Conservation (phyloP, 2,329 filamentous ascomycete genomes). For the Xylariaceae sp. region DNA sequence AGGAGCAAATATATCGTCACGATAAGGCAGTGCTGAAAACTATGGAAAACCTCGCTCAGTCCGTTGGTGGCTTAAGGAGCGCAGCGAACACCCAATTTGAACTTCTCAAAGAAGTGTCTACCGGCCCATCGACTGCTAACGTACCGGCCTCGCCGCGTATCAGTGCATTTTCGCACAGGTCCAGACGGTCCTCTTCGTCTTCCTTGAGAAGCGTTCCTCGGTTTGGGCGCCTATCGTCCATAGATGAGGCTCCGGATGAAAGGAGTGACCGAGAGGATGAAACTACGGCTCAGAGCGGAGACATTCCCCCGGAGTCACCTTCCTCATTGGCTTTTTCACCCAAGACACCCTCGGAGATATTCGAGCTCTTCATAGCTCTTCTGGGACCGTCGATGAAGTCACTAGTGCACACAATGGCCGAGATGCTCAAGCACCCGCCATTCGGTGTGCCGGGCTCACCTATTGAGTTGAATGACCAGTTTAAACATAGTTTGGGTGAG, state of each 20-base stretch:
- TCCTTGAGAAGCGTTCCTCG: constrained; percentile 38
- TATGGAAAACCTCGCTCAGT: constrained; percentile 79
- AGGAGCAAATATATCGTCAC: constrained; percentile 71
- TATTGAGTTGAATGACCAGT: constrained; percentile 73
- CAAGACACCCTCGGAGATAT: constrained; percentile 73
- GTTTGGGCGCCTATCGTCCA: constrained; percentile 51
- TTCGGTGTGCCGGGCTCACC: constrained; percentile 67
- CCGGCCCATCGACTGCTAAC: constrained; percentile 28
- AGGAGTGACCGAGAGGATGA: constrained; percentile 46
- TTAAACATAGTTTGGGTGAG: constrained; percentile 73
- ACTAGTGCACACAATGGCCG: constrained; percentile 82
- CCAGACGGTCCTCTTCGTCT: constrained; percentile 23
- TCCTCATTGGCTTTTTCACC: constrained; percentile 35
- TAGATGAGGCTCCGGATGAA: constrained; percentile 60
- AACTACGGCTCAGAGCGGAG: constrained; percentile 15
- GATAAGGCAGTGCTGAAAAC: constrained; percentile 79
- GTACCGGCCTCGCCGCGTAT: constrained; percentile 33
- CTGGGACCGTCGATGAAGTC: constrained; percentile 95
- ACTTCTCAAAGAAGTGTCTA: constrained; percentile 62
- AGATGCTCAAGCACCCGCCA: constrained; percentile 82
- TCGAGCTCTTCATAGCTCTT: constrained; percentile 81
- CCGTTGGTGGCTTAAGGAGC: constrained; percentile 84
- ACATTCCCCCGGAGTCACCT: constrained; percentile 13
- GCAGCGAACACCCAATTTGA: constrained; percentile 86
- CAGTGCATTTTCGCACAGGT: constrained; percentile 32